Evolutionary conservation across 352 stramenopile genomes (phyloP).

Genomic region (Halophytophthora batemanensis): DNA sequence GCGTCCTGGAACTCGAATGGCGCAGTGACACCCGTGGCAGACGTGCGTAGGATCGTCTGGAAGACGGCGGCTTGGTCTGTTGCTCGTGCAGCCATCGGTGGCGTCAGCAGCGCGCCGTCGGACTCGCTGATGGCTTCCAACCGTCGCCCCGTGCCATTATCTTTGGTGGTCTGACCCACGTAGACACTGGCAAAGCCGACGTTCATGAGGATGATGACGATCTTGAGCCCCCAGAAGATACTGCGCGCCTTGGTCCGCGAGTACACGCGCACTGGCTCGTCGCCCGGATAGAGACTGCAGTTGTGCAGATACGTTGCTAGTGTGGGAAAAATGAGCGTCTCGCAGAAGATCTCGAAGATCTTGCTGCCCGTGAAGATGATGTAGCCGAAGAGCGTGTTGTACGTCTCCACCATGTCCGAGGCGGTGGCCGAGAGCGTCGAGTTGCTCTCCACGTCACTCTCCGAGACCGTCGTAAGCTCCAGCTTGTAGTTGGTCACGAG

Average conservation of each 20-base stretch:
- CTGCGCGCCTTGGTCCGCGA: slow-evolving; percentile 36
- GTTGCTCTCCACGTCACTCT: slow-evolving; percentile 12
- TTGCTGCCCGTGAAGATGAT: slow-evolving; percentile 47
- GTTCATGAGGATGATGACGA: slow-evolving; percentile 64
- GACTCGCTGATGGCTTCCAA: slow-evolving; percentile 9
- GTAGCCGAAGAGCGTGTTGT: slow-evolving; percentile 49
- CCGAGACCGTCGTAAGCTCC: slow-evolving; percentile 26
- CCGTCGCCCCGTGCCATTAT: slow-evolving; percentile 3
- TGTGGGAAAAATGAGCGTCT: slow-evolving; percentile 59
- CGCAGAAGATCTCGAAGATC: slow-evolving; percentile 54
- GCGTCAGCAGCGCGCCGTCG: slow-evolving; percentile 2
- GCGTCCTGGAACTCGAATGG: slow-evolving; percentile 27
- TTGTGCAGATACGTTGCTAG: slow-evolving; percentile 60
- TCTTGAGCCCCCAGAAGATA: slow-evolving; percentile 64
- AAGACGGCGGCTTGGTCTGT: slow-evolving; percentile 13
- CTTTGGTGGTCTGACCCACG: slow-evolving; percentile 30
- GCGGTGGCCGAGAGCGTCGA: slow-evolving; percentile 23
- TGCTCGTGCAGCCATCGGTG: slow-evolving; percentile 5
- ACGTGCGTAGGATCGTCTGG: slow-evolving; percentile 27
- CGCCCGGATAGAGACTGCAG: slow-evolving; percentile 49
- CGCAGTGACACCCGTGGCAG: slow-evolving; percentile 10
- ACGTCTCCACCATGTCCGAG: slow-evolving; percentile 33
- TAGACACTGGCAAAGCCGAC: slow-evolving; percentile 56
- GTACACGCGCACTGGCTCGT: slow-evolving; percentile 47
- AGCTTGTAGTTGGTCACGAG: slow-evolving; percentile 39